Percentiles rank a stretch among this genome's conserved stretches.
Evolutionary conservation across 75 land plant species (phyloP).

Genomic region (Pseudotsuga menziesii): DNA sequence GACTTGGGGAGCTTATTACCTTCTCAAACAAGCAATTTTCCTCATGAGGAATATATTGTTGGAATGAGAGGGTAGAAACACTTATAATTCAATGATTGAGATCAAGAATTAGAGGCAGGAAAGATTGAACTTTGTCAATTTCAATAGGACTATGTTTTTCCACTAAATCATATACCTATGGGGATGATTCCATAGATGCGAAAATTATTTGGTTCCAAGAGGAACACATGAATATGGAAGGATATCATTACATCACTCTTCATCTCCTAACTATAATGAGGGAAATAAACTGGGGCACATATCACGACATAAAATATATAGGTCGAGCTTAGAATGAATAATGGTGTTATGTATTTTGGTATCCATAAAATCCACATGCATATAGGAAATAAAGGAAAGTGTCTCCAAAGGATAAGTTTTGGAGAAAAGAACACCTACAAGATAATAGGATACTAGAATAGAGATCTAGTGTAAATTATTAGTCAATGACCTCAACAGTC

Average conservation of each 20-base stretch:
- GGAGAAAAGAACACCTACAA: background rate
- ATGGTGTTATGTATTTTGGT: background rate
- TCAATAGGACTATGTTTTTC: no score
- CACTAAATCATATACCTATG: no score
- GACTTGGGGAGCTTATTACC: no score
- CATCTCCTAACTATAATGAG: slow-evolving; percentile 75
- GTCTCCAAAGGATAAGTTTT: background rate
- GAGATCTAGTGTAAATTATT: background rate
- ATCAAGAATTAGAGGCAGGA: no score
- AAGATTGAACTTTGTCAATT: no score
- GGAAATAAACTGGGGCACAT: slow-evolving; percentile 45
- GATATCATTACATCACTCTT: slow-evolving; percentile 63
- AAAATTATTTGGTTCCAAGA: slow-evolving; percentile 97
- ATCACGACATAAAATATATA: slow-evolving; percentile 78
- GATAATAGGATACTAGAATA: background rate
- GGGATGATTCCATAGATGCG: slow-evolving; percentile 50
- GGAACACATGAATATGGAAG: slow-evolving; percentile 98
- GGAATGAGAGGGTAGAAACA: no score
- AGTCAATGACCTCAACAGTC: background rate
- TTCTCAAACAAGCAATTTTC: no score
- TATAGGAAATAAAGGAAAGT: background rate
- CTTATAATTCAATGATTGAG: no score
- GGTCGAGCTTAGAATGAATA: slow-evolving; percentile 42
- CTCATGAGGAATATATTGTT: no score
- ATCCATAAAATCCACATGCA: background rate